Evolutionary conservation across 225 moss, liverwort and hornwort species (phyloP).

Genomic region (Lunularia cruciata): DNA sequence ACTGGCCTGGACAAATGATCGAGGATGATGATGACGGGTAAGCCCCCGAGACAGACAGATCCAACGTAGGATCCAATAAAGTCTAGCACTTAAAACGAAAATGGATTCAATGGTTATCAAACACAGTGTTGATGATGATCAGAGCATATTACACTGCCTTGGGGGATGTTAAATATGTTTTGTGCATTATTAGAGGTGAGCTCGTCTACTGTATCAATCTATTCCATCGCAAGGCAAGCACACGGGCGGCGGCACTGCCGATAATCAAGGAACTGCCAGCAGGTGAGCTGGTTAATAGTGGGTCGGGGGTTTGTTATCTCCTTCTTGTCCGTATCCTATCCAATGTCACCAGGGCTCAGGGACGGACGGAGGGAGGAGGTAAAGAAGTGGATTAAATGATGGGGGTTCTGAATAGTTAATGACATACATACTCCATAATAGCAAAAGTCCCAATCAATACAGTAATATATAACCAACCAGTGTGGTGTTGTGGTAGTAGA

Average conservation of each 20-base stretch:
- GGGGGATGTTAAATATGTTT: not conserved
- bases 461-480: slow-evolving; percentile 9
- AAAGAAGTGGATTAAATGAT: slow-evolving; percentile 8
- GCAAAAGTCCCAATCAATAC: not conserved
- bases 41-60: not conserved
- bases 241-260: slow-evolving; percentile 6
- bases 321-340: slow-evolving; percentile 3
- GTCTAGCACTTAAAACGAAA: not conserved
- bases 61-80: not conserved
- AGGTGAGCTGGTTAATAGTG: not conserved
- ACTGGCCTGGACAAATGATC: not conserved
- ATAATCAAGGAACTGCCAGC: not conserved
- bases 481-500: no score
- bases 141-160: not conserved
- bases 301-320: not conserved
- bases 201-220: not conserved
- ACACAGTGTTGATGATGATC: not conserved
- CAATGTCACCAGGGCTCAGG: not conserved
- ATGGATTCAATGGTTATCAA: not conserved
- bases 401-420: not conserved
- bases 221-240: not conserved
- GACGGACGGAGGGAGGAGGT: not conserved
- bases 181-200: not conserved
- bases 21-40: slow-evolving; percentile 9
- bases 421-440: slow-evolving; percentile 3